Evolutionary conservation across 208 protist species (phyloP), one percentile per base, ranked within the genome.

Genomic region (Blastocrithidia nonstop): DNA sequence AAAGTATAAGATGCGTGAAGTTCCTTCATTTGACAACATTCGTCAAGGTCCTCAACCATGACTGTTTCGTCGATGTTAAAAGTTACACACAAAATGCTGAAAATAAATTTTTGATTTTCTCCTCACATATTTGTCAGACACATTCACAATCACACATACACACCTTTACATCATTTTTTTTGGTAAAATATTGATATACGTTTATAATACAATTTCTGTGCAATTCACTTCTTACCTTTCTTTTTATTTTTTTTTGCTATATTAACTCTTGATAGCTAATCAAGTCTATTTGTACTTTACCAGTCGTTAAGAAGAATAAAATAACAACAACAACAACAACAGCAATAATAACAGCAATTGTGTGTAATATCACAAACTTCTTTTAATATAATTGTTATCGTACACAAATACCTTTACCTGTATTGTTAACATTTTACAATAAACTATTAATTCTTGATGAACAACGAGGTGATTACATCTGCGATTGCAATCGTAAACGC

Each of bases 1-100:
- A 17, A 82, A 67, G 61, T 91, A 91, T 54, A 91, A 87, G 49
- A 87, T 91, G 76, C 60, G 77, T 6, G 82, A 91, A 53, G 21
- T 53, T 19, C 51, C 76, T 13, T 68, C 82, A 27, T 68, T 75
- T 37, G 82, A 91, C 52, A 77, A 77, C 3, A 24, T 91, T 19
- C 76, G 82, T 4, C 62, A 79, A 36, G 82, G 82, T 0, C 82
- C 82, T n/a, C 76, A 87, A 50, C 74, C 72, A 5, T 87, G 77
- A 74, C 47, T 73, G 5, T 81, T 88, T 53, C 48, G 47, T 4
- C 70, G 71, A 28, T n/a, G 33, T 29, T 81, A 74, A 56, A 44
- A 66, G 6, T 75, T 29, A 63, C 7, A 16, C 25, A 15, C 1
- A 6, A 1, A 13, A 3, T 21, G 3, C 22, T 5, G 8, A 13